Percentiles rank a stretch among this genome's conserved stretches.
These are phyloP conservation scores for Curvularia sp. DNA, from an alignment of 2,329 filamentous ascomycete genomes.

Conservation along the genomic window DNA sequence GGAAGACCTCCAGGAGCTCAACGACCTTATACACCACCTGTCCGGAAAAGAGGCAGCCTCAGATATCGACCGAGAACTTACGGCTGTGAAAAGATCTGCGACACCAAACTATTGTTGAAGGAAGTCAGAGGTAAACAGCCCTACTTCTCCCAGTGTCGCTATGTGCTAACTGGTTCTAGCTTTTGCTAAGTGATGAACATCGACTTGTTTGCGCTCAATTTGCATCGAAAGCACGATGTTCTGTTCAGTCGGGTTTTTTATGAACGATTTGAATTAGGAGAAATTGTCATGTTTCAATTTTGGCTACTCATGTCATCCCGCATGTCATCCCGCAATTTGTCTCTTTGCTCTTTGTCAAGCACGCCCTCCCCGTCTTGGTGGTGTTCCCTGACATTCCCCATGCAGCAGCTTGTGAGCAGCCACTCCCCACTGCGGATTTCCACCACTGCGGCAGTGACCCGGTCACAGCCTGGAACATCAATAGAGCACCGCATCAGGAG, in stretches of 20 bases:
- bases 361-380: conserved; percentile 1
- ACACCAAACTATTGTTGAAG: not conserved
- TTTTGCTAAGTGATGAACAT: not conserved
- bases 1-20: conserved; percentile 8
- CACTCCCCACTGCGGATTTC: conserved; percentile 18
- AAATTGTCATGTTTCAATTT: not conserved
- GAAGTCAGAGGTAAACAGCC: not conserved
- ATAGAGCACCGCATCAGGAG: conserved; percentile 8
- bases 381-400: conserved; percentile 4
- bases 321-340: not conserved
- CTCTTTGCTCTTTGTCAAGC: not conserved
- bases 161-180: not conserved
- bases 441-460: conserved; percentile 9
- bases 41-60: conserved; percentile 6
- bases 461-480: conserved; percentile 3
- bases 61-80: not conserved
- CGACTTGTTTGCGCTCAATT: not conserved
- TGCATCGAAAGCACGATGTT: not conserved
- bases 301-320: not conserved
- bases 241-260: not conserved
- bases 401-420: conserved; percentile 11
- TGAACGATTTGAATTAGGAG: not conserved
- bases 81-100: not conserved
- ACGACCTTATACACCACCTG: conserved; percentile 8
- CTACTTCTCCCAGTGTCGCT: not conserved